Evolutionary conservation across 1,284 basidiomycete species (phyloP).

Genomic region (Rhodotorula sp.): DNA sequence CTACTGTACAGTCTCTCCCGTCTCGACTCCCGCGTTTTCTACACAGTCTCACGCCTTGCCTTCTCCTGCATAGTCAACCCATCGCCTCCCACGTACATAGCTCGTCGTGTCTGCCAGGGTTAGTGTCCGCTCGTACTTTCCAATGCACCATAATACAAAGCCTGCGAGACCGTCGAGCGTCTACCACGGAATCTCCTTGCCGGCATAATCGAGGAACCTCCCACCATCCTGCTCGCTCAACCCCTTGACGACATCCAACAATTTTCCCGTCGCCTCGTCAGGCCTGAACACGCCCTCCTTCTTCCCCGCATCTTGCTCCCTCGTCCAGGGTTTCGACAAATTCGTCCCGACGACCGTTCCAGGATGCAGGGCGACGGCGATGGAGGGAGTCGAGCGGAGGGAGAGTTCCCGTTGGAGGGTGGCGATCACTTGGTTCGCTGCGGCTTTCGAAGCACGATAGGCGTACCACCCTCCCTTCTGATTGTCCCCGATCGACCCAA

Average conservation of each 20-base stretch:
- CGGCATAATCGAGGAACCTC: slow-evolving; percentile 54
- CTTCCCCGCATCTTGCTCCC: slow-evolving; percentile 35
- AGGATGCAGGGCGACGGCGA: slow-evolving; percentile 44
- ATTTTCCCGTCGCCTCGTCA: slow-evolving; percentile 60
- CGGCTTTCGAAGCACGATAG: slow-evolving; percentile 50
- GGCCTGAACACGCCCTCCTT: slow-evolving; percentile 49
- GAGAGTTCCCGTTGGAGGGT: slow-evolving; percentile 45
- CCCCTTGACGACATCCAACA: slow-evolving; percentile 59
- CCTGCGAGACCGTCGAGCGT: not conserved
- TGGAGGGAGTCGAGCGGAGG: slow-evolving; percentile 27
- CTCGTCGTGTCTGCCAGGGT: too few species aligned
- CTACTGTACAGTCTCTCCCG: not conserved
- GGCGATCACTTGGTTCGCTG: slow-evolving; percentile 48
- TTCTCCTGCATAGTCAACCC: not conserved
- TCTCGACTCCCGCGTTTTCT: too few species aligned
- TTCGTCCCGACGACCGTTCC: slow-evolving; percentile 45
- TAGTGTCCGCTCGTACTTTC: too few species aligned
- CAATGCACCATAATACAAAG: not conserved
- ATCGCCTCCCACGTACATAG: not conserved
- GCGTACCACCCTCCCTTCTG: slow-evolving; percentile 48
- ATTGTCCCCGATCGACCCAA: slow-evolving; percentile 55
- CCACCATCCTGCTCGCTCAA: slow-evolving; percentile 58
- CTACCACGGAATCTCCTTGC: slow-evolving; percentile 42
- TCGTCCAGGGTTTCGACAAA: slow-evolving; percentile 43
- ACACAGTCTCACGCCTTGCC: not conserved